phyloP scores from a whole-genome alignment of 2,329 filamentous ascomycete genomes.

The Curvularia sp. region DNA sequence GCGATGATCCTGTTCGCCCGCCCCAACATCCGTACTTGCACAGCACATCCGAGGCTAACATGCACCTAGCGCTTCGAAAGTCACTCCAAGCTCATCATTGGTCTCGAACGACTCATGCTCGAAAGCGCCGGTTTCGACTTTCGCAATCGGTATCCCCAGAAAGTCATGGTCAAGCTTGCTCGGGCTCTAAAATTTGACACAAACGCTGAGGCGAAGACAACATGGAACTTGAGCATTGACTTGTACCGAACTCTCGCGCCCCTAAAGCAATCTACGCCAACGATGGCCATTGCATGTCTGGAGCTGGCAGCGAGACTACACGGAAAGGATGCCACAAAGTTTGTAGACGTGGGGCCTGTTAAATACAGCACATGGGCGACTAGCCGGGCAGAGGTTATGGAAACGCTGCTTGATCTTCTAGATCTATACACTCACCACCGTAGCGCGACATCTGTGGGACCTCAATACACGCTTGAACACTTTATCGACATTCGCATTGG shows the following conservation, averaged over 20 bases:
- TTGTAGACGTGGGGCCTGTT: constrained; percentile 52
- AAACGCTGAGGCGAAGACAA: constrained; percentile 67
- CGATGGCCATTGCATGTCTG: constrained; percentile 81
- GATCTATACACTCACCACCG: constrained; percentile 91
- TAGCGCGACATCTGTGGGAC: constrained; percentile 75
- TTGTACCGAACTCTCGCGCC: constrained; percentile 93
- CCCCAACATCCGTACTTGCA: background rate
- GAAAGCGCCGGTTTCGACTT: constrained; percentile 96
- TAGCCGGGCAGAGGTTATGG: constrained; percentile 57
- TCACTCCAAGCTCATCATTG: constrained; percentile 81
- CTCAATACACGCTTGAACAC: constrained; percentile 73
- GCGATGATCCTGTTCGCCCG: constrained; percentile 77
- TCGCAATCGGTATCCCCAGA: constrained; percentile 84
- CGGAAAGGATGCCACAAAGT: constrained; percentile 62
- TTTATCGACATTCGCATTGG: constrained; percentile 88
- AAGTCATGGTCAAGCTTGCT: constrained; percentile 80
- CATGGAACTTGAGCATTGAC: constrained; percentile 85
- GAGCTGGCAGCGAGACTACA: constrained; percentile 79
- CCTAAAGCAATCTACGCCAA: constrained; percentile 86
- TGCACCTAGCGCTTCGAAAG: constrained; percentile 76
- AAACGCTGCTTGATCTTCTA: constrained; percentile 87
- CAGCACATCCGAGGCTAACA: constrained; percentile 1
- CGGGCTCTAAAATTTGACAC: constrained; percentile 65
- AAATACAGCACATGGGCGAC: constrained; percentile 58
- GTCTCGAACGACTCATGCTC: constrained; percentile 88